phyloP scores from a whole-genome alignment of 1,139 yeast species.

The Nakaseomyces kungkrabaensis region DNA sequence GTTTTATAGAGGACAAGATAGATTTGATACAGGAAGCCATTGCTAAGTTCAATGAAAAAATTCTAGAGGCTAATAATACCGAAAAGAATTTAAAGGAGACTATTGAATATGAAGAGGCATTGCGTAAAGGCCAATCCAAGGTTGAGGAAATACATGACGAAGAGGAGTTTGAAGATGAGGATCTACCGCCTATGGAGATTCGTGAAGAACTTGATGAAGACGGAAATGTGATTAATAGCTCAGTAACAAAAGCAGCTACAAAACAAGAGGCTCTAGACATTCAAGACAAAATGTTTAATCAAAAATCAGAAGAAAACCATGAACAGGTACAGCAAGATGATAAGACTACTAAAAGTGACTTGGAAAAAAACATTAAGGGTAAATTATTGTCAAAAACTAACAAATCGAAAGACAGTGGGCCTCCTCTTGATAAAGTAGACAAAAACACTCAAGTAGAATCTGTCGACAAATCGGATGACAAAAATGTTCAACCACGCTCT shows the following conservation, averaged over 20 bases:
- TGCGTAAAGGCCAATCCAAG: slow-evolving; percentile 3
- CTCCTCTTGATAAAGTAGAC: neutral
- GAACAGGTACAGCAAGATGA: neutral
- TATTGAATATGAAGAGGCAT: slow-evolving; percentile 17
- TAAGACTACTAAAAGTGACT: slow-evolving; percentile 1
- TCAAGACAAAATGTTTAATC: slow-evolving; percentile 9
- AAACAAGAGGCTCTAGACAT: slow-evolving; percentile 3
- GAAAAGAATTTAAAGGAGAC: slow-evolving; percentile 28
- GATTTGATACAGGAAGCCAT: slow-evolving; percentile 33
- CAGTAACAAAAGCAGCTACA: slow-evolving; percentile 29
- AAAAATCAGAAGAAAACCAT: slow-evolving; percentile 2
- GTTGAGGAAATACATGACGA: slow-evolving; percentile 8
- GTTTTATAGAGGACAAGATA: slow-evolving; percentile 37
- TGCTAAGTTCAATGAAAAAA: slow-evolving; percentile 34
- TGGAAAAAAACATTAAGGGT: slow-evolving; percentile 16
- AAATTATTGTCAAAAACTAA: slow-evolving; percentile 5
- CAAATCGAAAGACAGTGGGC: neutral
- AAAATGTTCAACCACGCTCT: neutral
- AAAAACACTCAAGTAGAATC: too few species aligned
- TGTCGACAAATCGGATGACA: neutral
- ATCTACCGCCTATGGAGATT: slow-evolving; percentile 66
- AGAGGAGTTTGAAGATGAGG: slow-evolving; percentile 21
- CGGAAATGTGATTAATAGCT: slow-evolving; percentile 47
- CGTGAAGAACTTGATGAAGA: slow-evolving; percentile 78
- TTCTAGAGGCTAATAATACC: slow-evolving; percentile 36